Percentiles rank a stretch among this genome's conserved stretches.
Conservation (phyloP, 2,329 filamentous ascomycete genomes). For the Alternaria sp. region DNA sequence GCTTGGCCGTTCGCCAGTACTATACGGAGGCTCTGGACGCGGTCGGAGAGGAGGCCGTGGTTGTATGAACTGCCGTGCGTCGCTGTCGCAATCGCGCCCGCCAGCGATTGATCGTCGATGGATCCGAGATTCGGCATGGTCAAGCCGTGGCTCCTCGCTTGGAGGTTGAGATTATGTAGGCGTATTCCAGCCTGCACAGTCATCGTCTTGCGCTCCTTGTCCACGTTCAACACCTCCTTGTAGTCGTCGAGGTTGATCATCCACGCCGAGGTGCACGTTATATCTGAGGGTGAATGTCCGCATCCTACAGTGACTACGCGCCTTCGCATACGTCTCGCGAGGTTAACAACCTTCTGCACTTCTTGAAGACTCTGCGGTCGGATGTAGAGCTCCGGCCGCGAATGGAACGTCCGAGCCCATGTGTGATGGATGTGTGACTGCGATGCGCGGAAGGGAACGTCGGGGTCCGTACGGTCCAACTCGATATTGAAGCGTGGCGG, state of each 20-base stretch:
- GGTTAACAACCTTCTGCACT: constrained; percentile 79
- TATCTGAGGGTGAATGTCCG: constrained; percentile 87
- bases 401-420: constrained; percentile 93
- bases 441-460: constrained; percentile 77
- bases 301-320: constrained; percentile 87
- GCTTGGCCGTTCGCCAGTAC: constrained; percentile 81
- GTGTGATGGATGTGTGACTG: constrained; percentile 81
- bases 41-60: constrained; percentile 85
- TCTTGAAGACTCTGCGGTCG: constrained; percentile 80
- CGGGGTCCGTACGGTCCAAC: constrained; percentile 64
- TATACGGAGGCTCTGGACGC: constrained; percentile 75
- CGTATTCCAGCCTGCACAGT: constrained; percentile 89
- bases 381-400: constrained; percentile 87
- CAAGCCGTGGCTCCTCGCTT: constrained; percentile 76
- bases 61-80: constrained; percentile 88
- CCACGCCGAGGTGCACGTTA: constrained; percentile 95
- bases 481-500: constrained; percentile 57
- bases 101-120: constrained; percentile 93
- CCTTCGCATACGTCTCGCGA: constrained; percentile 81
- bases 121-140: constrained; percentile 92
- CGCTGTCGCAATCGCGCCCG: constrained; percentile 88
- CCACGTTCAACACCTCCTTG: constrained; percentile 72
- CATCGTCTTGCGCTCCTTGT: constrained; percentile 69
- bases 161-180: constrained; percentile 73
- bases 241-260: constrained; percentile 91